Evolutionary conservation across 225 moss, liverwort and hornwort species (phyloP), one percentile per base, ranked within the genome.

Genomic region (Sphagnum tenellum): DNA sequence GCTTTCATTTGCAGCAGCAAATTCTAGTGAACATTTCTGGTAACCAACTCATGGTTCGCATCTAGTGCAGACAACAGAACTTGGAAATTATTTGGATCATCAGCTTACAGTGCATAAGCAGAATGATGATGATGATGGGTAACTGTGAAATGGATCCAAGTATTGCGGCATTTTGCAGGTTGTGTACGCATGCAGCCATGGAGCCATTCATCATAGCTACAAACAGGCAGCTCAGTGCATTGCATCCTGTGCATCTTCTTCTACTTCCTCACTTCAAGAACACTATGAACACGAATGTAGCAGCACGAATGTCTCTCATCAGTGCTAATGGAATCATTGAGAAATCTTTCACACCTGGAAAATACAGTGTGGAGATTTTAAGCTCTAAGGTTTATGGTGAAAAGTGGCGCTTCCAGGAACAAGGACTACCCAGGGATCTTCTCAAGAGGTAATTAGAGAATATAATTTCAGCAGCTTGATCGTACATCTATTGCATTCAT

Each of bases 121-220:
- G 52, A 5, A 52, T 52, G 6, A 9, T 52, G 6, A 9, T 52
- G 52, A 9, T 52, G 52, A 52, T 5, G 9, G 0, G 52, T 52
- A 52, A 29, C 29, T 29, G 29, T 29, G 29, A 29, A 29, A 29
- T 29, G 29, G 29, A 29, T 29, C 29, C 29, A 29, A 29, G 0
- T 29, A 29, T 29, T 29, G 29, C 29, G 29, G 29, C 29, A 29
- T 29, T 29, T 29, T 66, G 50, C 67, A 67, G 67, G 67, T 9
- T 46, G 11, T 11, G 59, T 7, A 68, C 68, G 3, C 68, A 60
- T 46, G 68, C 68, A 9, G 11, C 8, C 11, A 48, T 44, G 59
- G 68, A 68, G 57, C 68, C 68, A 12, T 68, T 48, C 68, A 59
- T 68, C 55, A 58, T 68, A 48, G 47, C 68, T 7, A 59, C 68